phyloP scores from a whole-genome alignment of 2,329 filamentous ascomycete genomes.

The Alternaria postmessia region DNA sequence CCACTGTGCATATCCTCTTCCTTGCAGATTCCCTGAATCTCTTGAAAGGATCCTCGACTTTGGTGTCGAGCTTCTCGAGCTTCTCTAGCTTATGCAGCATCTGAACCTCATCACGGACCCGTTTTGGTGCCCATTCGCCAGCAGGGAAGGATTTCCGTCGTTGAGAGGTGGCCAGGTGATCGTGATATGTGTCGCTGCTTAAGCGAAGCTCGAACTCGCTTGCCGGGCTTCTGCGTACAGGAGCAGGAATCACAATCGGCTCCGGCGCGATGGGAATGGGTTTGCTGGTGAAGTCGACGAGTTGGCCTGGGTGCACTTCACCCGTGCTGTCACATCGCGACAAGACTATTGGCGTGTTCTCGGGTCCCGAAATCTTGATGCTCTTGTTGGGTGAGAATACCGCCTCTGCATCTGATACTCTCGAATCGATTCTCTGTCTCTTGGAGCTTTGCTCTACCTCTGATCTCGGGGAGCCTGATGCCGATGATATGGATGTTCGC shows the following conservation, averaged over 20 bases:
- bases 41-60: neutral
- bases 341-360: neutral
- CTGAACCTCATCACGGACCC: constrained; percentile 5
- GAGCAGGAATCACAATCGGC: neutral
- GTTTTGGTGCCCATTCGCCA: constrained; percentile 3
- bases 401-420: constrained; percentile 1
- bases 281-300: constrained; percentile 18
- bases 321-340: neutral
- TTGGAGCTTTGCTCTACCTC: constrained; percentile 16
- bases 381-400: neutral
- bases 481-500: constrained; percentile 19
- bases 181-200: constrained; percentile 11
- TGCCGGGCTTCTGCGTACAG: neutral
- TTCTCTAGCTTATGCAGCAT: constrained; percentile 12
- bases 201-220: constrained; percentile 10
- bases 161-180: constrained; percentile 16
- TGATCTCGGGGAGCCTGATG: neutral
- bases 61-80: neutral
- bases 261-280: neutral
- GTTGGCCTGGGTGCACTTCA: constrained; percentile 22
- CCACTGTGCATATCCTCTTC: constrained; percentile 7
- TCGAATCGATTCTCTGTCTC: constrained; percentile 21
- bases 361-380: neutral
- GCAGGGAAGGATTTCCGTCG: constrained; percentile 21
- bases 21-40: neutral